Percentiles rank a stretch among this genome's conserved stretches.
phyloP scores from a whole-genome alignment of 2,329 filamentous ascomycete species.

The Fusarium sp. region DNA sequence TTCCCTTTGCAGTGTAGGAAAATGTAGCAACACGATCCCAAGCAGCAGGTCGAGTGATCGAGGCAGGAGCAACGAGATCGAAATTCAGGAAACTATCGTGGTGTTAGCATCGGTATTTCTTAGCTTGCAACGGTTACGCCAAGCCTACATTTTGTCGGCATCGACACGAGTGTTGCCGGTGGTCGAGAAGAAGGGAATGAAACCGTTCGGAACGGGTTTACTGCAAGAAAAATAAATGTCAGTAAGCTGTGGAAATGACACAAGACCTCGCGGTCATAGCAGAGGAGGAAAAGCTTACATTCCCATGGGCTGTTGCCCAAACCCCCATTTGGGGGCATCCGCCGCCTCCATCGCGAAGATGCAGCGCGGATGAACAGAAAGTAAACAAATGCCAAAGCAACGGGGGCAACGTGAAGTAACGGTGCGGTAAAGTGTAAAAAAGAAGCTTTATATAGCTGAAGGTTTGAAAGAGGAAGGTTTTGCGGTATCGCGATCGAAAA shows the following conservation, averaged over 20 bases:
- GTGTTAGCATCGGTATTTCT: conserved; percentile 22
- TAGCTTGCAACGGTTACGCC: conserved; percentile 1
- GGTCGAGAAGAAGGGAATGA: conserved; percentile 47
- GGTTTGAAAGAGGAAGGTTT: not conserved
- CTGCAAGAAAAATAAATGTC: conserved; percentile 31
- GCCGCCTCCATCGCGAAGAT: conserved; percentile 45
- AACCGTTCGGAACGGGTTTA: conserved; percentile 42
- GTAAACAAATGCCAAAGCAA: conserved; percentile 46
- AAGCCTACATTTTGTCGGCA: conserved; percentile 36
- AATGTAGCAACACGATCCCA: conserved; percentile 51
- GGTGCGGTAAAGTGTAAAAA: not conserved
- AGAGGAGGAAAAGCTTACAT: conserved; percentile 32
- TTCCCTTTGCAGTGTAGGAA: conserved; percentile 42
- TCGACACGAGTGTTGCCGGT: conserved; percentile 17
- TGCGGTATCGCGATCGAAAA: conserved; percentile 4
- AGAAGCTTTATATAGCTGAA: conserved; percentile 33
- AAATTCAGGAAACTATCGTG: conserved; percentile 43
- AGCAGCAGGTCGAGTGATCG: conserved; percentile 45
- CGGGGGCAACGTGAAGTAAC: conserved; percentile 35
- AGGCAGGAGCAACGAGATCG: conserved; percentile 33
- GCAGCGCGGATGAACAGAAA: conserved; percentile 38
- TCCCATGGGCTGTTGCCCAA: conserved; percentile 38
- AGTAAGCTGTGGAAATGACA: conserved; percentile 13
- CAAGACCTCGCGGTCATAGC: rapidly evolving
- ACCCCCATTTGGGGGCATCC: conserved; percentile 43